Evolutionary conservation across 106 monocot species (phyloP).

Genomic region (Dendrobium catenatum): DNA sequence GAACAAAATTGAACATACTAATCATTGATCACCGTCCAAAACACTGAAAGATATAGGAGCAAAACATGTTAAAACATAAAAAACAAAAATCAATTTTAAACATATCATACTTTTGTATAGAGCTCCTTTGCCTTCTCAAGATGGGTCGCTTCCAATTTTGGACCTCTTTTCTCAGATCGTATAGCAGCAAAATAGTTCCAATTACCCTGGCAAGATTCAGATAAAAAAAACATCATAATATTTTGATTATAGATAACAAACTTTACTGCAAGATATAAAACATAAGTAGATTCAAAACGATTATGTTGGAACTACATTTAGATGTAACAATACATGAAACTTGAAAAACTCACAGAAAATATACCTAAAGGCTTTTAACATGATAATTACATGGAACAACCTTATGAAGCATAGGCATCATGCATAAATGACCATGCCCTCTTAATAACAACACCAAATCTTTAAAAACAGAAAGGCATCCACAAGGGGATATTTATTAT

Average conservation of each 20-base stretch:
- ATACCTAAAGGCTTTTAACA: too few relatives aligned
- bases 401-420: too few relatives aligned
- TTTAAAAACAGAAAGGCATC: too few relatives aligned
- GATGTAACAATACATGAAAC: too few relatives aligned
- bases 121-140: constrained; percentile 98
- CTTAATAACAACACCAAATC: too few relatives aligned
- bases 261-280: background rate
- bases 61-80: background rate
- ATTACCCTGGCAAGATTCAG: constrained; percentile 43
- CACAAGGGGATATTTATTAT: too few relatives aligned
- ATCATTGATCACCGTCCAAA: background rate
- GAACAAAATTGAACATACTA: background rate
- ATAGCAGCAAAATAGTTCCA: constrained; percentile 91
- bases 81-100: background rate
- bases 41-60: background rate
- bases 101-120: constrained; percentile 56
- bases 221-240: constrained; percentile 3
- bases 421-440: too few relatives aligned
- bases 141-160: constrained; percentile 94
- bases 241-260: background rate
- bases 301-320: too few relatives aligned
- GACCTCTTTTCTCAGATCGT: constrained; percentile 82
- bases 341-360: too few relatives aligned
- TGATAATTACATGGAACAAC: too few relatives aligned
- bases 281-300: too few relatives aligned